These are phyloP conservation scores for Apiospora malaysiana DNA, from an alignment of 2,329 filamentous ascomycete species.

Conservation along the genomic window DNA sequence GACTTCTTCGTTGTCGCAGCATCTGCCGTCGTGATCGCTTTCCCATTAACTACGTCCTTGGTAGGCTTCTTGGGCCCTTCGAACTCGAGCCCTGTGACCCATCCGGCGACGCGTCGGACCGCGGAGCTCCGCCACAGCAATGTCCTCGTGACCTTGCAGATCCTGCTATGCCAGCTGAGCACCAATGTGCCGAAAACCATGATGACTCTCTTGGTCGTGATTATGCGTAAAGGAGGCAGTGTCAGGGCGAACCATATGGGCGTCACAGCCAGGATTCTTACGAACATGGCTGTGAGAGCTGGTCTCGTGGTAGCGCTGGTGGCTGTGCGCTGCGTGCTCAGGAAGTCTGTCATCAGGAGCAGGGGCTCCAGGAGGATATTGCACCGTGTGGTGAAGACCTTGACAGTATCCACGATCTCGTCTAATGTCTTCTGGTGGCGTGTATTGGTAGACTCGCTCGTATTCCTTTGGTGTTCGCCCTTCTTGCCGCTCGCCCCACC, in stretches of 20 bases:
- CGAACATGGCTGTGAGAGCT: conserved; percentile 85
- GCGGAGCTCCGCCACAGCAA: conserved; percentile 88
- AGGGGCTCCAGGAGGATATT: conserved; percentile 92
- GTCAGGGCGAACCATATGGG: conserved; percentile 88
- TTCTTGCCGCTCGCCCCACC: conserved; percentile 34
- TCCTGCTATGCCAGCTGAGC: conserved; percentile 90
- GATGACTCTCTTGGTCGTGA: conserved; percentile 84
- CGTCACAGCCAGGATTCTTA: conserved; percentile 85
- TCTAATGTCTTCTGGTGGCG: conserved; percentile 93
- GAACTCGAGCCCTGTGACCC: conserved; percentile 83
- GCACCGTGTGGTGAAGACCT: conserved; percentile 88
- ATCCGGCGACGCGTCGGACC: conserved; percentile 70
- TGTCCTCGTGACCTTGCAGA: conserved; percentile 81
- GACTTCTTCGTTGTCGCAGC: conserved; percentile 46
- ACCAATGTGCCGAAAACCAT: conserved; percentile 86
- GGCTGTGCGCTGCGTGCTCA: conserved; percentile 87
- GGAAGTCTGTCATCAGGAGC: conserved; percentile 86
- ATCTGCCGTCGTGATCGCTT: conserved; percentile 33
- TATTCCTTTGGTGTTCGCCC: conserved; percentile 48
- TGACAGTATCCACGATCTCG: conserved; percentile 93
- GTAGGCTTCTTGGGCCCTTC: conserved; percentile 51
- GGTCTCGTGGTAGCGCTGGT: conserved; percentile 91
- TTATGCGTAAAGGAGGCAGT: conserved; percentile 79
- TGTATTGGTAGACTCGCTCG: conserved; percentile 66
- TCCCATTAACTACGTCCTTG: conserved; percentile 37